Conservation (phyloP, 495 filamentous ascomycete genomes). For the Penicillium arizonense region DNA sequence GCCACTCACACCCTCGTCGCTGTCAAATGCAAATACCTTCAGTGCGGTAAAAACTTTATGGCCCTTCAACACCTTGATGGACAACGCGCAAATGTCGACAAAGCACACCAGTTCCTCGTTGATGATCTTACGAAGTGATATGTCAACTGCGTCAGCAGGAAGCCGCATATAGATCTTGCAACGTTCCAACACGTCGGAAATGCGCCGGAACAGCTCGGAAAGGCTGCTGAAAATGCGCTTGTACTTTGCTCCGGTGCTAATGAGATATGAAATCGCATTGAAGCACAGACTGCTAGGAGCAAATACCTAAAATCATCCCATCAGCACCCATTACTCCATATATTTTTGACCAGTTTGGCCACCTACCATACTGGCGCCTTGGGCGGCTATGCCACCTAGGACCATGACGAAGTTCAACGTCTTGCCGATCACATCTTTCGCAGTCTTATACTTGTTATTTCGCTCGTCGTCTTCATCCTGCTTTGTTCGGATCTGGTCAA, state of each 20-base stretch:
- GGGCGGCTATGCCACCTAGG: constrained; percentile 19
- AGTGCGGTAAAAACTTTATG: constrained; percentile 25
- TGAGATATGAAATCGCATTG: constrained; percentile 26
- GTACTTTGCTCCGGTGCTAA: constrained; percentile 23
- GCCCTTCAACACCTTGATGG: constrained; percentile 24
- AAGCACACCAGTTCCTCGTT: constrained; percentile 29
- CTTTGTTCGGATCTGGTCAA: constrained; percentile 18
- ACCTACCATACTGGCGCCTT: constrained; percentile 22
- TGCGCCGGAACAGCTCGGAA: constrained; percentile 18
- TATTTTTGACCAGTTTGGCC: not conserved
- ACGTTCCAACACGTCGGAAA: constrained; percentile 26
- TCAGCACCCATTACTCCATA: not conserved
- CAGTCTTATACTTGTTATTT: constrained; percentile 16
- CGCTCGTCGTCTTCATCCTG: constrained; percentile 17
- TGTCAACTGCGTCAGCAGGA: constrained; percentile 19
- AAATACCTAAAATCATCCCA: constrained; percentile 12
- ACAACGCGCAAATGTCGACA: constrained; percentile 24
- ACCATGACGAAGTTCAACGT: constrained; percentile 16
- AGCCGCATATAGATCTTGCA: constrained; percentile 28
- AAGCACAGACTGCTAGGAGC: constrained; percentile 22
- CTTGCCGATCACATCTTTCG: constrained; percentile 18
- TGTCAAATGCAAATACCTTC: constrained; percentile 25
- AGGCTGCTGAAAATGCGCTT: constrained; percentile 30
- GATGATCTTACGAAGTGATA: constrained; percentile 23
- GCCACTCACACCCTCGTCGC: constrained; percentile 23